Evolutionary conservation across 2,329 filamentous ascomycete genomes (phyloP).

Genomic region (Xylaria sp.): DNA sequence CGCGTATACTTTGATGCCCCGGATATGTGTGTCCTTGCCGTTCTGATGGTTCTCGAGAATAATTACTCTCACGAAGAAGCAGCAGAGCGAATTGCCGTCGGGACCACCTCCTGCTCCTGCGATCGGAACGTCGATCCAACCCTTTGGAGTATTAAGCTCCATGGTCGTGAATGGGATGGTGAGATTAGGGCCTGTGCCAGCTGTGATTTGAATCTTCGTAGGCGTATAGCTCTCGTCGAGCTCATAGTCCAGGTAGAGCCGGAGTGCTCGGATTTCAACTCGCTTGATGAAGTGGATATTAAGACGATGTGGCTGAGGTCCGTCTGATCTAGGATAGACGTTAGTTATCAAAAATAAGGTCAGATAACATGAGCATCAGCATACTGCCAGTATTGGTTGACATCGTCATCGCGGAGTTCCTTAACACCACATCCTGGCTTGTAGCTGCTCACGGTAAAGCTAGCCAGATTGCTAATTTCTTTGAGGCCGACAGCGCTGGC

Average conservation of each 20-base stretch:
- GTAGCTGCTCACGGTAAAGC: constrained; percentile 83
- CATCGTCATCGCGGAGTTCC: constrained; percentile 78
- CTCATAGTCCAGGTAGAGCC: constrained; percentile 90
- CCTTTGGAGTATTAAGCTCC: constrained; percentile 79
- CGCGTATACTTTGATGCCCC: constrained; percentile 88
- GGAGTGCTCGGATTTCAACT: constrained; percentile 79
- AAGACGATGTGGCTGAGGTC: constrained; percentile 82
- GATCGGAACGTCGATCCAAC: constrained; percentile 88
- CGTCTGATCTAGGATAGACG: constrained; percentile 71
- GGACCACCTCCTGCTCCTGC: constrained; percentile 65
- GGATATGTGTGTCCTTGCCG: constrained; percentile 97
- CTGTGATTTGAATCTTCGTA: constrained; percentile 88
- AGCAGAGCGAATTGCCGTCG: constrained; percentile 80
- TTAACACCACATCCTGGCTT: constrained; percentile 84
- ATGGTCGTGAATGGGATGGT: constrained; percentile 88
- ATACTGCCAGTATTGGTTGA: constrained; percentile 82
- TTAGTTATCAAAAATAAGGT: constrained; percentile 8
- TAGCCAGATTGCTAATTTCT: constrained; percentile 85
- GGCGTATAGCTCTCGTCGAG: constrained; percentile 97
- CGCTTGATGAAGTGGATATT: constrained; percentile 89
- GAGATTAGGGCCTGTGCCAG: constrained; percentile 91
- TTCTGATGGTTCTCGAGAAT: constrained; percentile 98
- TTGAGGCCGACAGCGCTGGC: constrained; percentile 71
- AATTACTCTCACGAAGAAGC: constrained; percentile 89
- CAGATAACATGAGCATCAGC: constrained; percentile 45